Evolutionary conservation across 768 basidiomycete species (phyloP), one percentile per base, ranked within the genome.

Genomic region (Goffeauzyma gilvescens): DNA sequence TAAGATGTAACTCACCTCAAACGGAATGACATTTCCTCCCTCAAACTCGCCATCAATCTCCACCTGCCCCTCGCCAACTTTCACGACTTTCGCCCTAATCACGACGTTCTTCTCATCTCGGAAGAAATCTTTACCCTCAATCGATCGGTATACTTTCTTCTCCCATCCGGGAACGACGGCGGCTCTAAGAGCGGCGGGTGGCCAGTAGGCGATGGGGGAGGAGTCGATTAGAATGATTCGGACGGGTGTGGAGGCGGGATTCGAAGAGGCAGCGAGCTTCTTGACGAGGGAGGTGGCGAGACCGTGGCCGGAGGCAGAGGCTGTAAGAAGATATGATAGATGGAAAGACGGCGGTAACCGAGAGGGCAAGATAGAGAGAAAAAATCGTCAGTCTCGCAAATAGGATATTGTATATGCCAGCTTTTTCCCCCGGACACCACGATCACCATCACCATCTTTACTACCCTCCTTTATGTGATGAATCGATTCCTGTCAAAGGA

Each of bases 91-190:
- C 41, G 52, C 51, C n/a, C 51, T 47, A 15, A 63, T 44, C 27
- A 61, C 48, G 23, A 50, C 48, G 37, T 63, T 57, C 13, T 28
- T 41, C 14, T 52, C 45, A 8, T 47, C 54, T 12, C 31, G 26
- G 2, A 48, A 39, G 43, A 63, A 61, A 30, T 61, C 43, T 10
- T 43, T 52, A 13, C 50, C 48, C 12, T 48, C 41, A 17, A 59
- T 40, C 6, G 55, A 54, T 9, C 46, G 37, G n/a, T 47, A 42
- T 9, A 59, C 45, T 28, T 50, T 45, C 9, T 55, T 45, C 43
- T 63, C 61, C 55, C 55, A 63, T 25, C 60, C 61, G 38, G 59
- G 54, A 6, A 52, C 46, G 21, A 60, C 59, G 25, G 55, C 54
- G 2, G 55, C 61, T 41, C 61, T 35, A 13, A 63, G 49, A 31